Conservation (phyloP, 164 flowering plant species). For the Piper longum region DNA sequence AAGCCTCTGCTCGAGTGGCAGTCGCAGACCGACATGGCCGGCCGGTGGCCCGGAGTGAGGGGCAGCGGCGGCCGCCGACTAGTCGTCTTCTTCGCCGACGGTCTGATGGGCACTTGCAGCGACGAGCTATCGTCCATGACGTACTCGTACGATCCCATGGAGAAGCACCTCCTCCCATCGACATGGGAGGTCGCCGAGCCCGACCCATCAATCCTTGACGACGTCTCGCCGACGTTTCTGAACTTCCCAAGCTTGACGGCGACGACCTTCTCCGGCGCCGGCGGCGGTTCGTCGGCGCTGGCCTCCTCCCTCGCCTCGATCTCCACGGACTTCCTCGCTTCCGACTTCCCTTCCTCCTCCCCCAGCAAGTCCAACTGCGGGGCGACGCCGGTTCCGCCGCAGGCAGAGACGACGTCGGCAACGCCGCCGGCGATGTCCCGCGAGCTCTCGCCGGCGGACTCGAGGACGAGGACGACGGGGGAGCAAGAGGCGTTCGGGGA, state of each 20-base stretch:
- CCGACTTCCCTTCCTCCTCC: constrained; percentile 27
- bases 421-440: constrained; percentile 41
- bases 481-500: constrained; percentile 24
- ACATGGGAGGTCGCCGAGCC: constrained; percentile 17
- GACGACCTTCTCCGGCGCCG: constrained; percentile 31
- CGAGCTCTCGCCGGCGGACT: constrained; percentile 67
- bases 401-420: background rate
- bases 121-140: constrained; percentile 59
- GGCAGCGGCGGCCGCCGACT: constrained; percentile 42
- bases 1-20: constrained; percentile 48
- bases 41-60: constrained; percentile 34
- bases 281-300: constrained; percentile 10
- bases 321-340: constrained; percentile 24
- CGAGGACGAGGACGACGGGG: constrained; percentile 66
- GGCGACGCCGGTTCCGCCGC: background rate
- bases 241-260: constrained; percentile 84
- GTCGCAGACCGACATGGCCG: constrained; percentile 68
- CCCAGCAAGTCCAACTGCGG: constrained; percentile 21
- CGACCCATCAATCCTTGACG: constrained; percentile 10
- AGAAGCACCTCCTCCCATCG: constrained; percentile 71
- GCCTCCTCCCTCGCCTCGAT: constrained; percentile 16
- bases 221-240: constrained; percentile 39
- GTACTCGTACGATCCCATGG: constrained; percentile 91
- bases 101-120: constrained; percentile 52
- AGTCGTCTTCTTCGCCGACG: constrained; percentile 26